These are phyloP conservation scores for Aspergillus versicolor DNA, from an alignment of 2,329 filamentous ascomycete genomes.

Conservation along the genomic window DNA sequence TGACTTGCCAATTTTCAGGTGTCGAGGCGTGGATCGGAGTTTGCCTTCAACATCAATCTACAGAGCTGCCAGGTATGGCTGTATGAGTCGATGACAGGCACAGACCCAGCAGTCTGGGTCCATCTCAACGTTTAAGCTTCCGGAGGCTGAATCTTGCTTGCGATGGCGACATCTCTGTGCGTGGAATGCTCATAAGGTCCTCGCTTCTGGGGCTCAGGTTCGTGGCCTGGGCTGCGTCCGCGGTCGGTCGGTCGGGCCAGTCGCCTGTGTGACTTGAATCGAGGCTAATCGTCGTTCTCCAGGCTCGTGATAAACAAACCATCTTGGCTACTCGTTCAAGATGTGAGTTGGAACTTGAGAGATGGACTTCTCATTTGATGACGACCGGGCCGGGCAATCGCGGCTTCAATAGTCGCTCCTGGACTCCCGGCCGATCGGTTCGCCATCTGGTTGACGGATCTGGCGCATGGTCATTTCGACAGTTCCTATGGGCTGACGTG, in stretches of 20 bases:
- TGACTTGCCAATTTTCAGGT: neutral
- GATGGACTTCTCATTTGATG: neutral
- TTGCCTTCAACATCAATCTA: neutral
- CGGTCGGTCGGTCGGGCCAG: neutral
- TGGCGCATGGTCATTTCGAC: neutral
- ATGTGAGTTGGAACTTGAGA: neutral
- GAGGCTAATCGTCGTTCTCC: neutral
- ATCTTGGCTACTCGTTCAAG: neutral
- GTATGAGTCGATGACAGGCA: neutral
- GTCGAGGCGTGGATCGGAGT: neutral
- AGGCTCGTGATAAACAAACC: neutral
- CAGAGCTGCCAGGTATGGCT: neutral
- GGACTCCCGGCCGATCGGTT: neutral
- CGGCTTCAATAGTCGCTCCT: neutral
- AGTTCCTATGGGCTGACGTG: neutral
- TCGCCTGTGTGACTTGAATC: neutral
- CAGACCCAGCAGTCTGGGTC: neutral
- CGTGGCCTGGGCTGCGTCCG: too few relatives aligned
- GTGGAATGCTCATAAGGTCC: slow-evolving; percentile 6
- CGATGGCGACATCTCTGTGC: slow-evolving; percentile 1
- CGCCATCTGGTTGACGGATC: too few relatives aligned
- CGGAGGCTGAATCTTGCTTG: neutral
- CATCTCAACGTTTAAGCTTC: slow-evolving; percentile 1
- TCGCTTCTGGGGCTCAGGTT: neutral
- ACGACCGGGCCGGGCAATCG: too few relatives aligned